Base-by-base conservation (phyloP, 2,329 filamentous ascomycete genomes). In the Aspergillus sp. region DNA sequence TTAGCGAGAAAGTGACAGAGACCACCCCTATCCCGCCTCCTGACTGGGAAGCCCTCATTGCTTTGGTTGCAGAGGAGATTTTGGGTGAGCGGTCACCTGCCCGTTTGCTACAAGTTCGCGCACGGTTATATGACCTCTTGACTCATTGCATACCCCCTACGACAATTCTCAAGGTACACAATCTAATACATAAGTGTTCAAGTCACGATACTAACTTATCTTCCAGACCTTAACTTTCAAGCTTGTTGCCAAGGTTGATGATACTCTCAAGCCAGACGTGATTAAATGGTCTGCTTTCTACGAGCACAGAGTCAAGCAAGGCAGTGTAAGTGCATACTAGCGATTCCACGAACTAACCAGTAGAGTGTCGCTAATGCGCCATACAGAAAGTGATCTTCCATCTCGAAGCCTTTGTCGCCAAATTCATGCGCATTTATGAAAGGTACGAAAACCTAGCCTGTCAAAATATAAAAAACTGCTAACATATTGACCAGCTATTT, bases 211-310 rank as follows among this genome's bases (percentile, higher is more conserved):
- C 33, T 50, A 27, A 47, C 28, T n/a, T 6, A 12, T 41, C 12
- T 26, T 29, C 2, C 48, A 79, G 73, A 95, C 89, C 0, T 76
- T 98, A 47, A 94, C 91, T 0, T 97, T 95, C 74, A 95, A 95
- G 68, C 77, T 98, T 19, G 83, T 97, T 56, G 79, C 83, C 0
- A 81, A 88, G 61, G 86, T 95, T 42, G 91, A 97, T 57, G 90
- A 96, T 62, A 83, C 79, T 26, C 72, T 98, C 40, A 97, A 96
- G 67, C 82, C 86, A 2, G 91, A 98, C 45, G 85, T 98, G 5
- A 86, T 98, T 53, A 88, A 86, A 62, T 98, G 93, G 93, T 88
- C 89, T 5, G 90, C 93, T 0, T 97, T 96, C 61, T 98, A 95
- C 66, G 94, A 98, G 68, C 93, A 98, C 67, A 81, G 93, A 48